Conservation (phyloP, 1,139 yeast genomes). For the Protomyces lactucae-debilis region DNA sequence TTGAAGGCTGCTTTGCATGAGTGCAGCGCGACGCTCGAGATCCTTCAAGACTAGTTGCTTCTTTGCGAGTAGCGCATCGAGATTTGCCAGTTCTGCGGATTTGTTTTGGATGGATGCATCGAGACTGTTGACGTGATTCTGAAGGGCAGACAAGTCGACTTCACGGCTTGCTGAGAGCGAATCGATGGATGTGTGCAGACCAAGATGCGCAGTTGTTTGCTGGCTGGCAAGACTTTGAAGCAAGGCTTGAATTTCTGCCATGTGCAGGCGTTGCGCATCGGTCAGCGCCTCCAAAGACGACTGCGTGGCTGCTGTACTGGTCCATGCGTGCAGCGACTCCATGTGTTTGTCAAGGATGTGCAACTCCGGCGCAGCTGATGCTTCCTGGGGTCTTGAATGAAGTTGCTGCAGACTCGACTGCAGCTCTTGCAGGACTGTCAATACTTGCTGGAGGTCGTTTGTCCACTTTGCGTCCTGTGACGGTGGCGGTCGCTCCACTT, state of each 20-base stretch:
- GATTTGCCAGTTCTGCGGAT: not conserved
- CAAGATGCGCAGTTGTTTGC: not conserved
- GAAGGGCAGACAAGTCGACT: not conserved
- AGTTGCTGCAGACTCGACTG: not conserved
- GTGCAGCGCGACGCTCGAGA: slow-evolving; percentile 7
- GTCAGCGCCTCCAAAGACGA: not conserved
- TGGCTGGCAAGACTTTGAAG: not conserved
- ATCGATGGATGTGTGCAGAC: not conserved
- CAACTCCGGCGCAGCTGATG: not conserved
- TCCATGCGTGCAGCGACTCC: not conserved
- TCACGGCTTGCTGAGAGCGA: not conserved
- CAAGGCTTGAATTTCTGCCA: not conserved
- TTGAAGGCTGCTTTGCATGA: not conserved
- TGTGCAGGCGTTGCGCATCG: not conserved
- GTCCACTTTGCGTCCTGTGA: not conserved
- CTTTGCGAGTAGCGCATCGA: not conserved
- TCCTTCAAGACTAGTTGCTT: not conserved
- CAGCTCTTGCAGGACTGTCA: not conserved
- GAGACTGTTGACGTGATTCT: not conserved
- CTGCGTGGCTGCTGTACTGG: not conserved
- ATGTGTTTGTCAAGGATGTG: not conserved
- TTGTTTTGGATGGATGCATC: not conserved
- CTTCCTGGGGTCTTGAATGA: not conserved
- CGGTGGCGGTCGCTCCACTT: not conserved
- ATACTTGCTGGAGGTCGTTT: not conserved